phyloP scores from a whole-genome alignment of 2,329 filamentous ascomycete genomes.

The Aureobasidium subglaciale region DNA sequence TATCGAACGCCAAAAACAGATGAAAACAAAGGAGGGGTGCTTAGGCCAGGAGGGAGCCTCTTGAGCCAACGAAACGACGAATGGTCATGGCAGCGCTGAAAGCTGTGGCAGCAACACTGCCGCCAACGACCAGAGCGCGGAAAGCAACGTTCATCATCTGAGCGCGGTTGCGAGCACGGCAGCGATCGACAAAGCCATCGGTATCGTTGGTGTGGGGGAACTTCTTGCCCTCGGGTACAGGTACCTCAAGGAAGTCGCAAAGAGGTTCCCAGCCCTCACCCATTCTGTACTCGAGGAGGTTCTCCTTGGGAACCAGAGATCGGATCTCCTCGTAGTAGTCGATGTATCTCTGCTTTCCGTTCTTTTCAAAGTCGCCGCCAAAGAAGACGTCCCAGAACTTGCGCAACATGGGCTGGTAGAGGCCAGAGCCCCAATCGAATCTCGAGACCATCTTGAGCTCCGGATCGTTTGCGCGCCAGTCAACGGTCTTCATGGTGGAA shows the following conservation, averaged over 20 bases:
- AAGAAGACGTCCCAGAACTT: constrained; percentile 63
- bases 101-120: constrained; percentile 39
- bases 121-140: constrained; percentile 44
- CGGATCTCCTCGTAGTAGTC: constrained; percentile 49
- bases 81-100: constrained; percentile 30
- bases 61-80: constrained; percentile 27
- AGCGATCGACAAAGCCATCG: constrained; percentile 49
- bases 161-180: constrained; percentile 45
- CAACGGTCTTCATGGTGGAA: constrained; percentile 59
- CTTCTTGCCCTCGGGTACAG: constrained; percentile 40
- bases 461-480: constrained; percentile 59
- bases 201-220: constrained; percentile 49
- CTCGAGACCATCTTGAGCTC: constrained; percentile 51
- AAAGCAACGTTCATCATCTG: constrained; percentile 51
- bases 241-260: constrained; percentile 48
- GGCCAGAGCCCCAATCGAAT: constrained; percentile 56
- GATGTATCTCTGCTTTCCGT: constrained; percentile 56
- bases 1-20: neutral
- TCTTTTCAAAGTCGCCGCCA: constrained; percentile 58
- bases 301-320: constrained; percentile 40
- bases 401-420: constrained; percentile 62
- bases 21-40: neutral
- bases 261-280: constrained; percentile 49
- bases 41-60: constrained; percentile 17
- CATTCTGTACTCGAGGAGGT: constrained; percentile 48